Conservation (phyloP, 768 basidiomycete species). For the Amanita jacksonii region DNA sequence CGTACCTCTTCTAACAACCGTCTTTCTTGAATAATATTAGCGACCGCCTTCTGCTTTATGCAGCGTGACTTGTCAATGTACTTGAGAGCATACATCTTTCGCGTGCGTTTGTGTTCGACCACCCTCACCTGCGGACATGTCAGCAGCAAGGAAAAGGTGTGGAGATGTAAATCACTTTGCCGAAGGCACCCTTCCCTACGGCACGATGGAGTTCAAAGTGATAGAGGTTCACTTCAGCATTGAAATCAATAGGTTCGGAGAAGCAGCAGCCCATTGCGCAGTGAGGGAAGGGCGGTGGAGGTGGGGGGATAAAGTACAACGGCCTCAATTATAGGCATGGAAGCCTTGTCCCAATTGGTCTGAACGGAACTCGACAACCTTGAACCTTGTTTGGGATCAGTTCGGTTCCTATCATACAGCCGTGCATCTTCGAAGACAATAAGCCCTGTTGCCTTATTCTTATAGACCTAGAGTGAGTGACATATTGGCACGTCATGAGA, state of each 20-base stretch:
- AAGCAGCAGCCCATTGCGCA: conserved; percentile 56
- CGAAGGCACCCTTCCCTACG: conserved; percentile 96
- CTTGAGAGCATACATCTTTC: conserved; percentile 90
- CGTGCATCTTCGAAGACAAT: conserved; percentile 10
- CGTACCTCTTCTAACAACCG: conserved; percentile 84
- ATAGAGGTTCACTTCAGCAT: conserved; percentile 79
- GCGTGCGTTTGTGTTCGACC: conserved; percentile 91
- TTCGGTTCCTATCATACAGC: neutral
- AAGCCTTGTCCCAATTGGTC: conserved; percentile 7
- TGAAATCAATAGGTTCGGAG: conserved; percentile 79
- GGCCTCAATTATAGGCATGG: conserved; percentile 20
- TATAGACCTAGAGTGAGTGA: neutral
- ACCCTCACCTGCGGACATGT: conserved; percentile 67
- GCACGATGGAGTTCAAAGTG: conserved; percentile 95
- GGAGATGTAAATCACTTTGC: conserved; percentile 84
- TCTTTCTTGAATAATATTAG: conserved; percentile 91
- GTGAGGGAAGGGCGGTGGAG: conserved; percentile 21
- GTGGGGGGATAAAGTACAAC: conserved; percentile 25
- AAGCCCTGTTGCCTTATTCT: neutral
- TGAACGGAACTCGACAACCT: conserved; percentile 9
- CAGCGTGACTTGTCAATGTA: conserved; percentile 96
- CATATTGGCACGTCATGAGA: conserved; percentile 9
- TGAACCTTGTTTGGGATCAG: conserved; percentile 17
- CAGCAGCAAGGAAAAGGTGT: conserved; percentile 5
- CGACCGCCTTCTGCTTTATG: conserved; percentile 83